Evolutionary conservation across 176 grass and related monocot genomes (phyloP), one percentile per base, ranked within the genome.

Genomic region (Cenchrus americanus): DNA sequence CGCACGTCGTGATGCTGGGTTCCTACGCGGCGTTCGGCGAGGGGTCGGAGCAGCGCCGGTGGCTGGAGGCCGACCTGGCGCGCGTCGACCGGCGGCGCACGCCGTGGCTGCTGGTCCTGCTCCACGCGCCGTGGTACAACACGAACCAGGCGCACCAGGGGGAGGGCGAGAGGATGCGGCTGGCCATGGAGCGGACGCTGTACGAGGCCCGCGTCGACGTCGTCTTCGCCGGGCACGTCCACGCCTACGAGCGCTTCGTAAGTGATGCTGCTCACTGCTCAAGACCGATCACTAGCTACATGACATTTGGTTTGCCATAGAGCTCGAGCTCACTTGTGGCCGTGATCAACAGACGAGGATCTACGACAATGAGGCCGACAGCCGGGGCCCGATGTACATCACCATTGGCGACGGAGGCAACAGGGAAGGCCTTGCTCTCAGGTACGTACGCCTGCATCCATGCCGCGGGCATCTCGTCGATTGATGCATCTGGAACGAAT

Each of bases 101-200:
- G 26, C 84, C 86, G 7, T 93, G 86, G 87, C 48, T 97, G 32
- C 17, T 97, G 14, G 94, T 60, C 8, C 71, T 97, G 65, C 42
- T 96, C 11, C 94, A 96, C 76, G 88, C 94, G 67, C 94, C 94
- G 3, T 96, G 94, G 94, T 96, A 96, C 85, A 96, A 87, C 81
- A 89, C 86, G 1, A 96, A 96, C 84, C 11, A 43, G 43, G 94
- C 91, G 19, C 94, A 96, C 73, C 94, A 89, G 52, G 89, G 94
- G 5, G 94, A 93, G 66, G 91, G 94, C 17, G 94, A 96, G 41
- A 24, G 6, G 0, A 97, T 97, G 94, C 85, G 91, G 14, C 24
- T 5, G 19, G 89, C 94, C 24, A 83, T 91, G 89, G 94, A 93
- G 87, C 5, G 41, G 6, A 10, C 93, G 22, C 83, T 97, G 21